Conservation (phyloP, 1,284 basidiomycete species). For the Takashimella koratensis region DNA sequence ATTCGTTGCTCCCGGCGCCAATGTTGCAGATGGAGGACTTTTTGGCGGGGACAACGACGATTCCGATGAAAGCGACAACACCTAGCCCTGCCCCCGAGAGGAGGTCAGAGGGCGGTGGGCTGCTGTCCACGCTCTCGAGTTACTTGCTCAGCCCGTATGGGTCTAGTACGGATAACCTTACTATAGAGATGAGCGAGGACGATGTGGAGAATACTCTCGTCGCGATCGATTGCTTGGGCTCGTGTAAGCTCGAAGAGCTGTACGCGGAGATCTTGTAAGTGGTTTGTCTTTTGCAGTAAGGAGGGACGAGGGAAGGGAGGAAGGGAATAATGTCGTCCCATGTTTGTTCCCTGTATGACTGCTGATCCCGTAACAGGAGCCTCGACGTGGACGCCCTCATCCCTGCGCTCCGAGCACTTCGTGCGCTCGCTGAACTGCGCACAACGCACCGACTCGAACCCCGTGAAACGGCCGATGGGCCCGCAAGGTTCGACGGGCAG, state of each 20-base stretch:
- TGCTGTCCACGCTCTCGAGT: constrained; percentile 90
- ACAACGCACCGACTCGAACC: constrained; percentile 32
- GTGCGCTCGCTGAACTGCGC: constrained; percentile 70
- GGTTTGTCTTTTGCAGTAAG: background rate
- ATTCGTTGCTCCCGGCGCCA: constrained; percentile 78
- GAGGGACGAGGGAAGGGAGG: constrained; percentile 10
- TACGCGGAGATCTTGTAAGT: constrained; percentile 87
- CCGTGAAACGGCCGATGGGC: constrained; percentile 58
- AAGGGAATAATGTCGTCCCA: no score
- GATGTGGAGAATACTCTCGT: constrained; percentile 93
- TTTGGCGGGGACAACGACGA: constrained; percentile 79
- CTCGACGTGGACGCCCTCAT: constrained; percentile 73
- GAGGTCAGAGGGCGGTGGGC: constrained; percentile 79
- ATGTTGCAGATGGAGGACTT: constrained; percentile 99
- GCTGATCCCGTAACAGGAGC: constrained; percentile 53
- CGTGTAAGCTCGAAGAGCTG: constrained; percentile 89
- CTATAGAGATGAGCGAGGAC: constrained; percentile 72
- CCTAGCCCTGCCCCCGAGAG: constrained; percentile 61
- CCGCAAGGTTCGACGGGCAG: constrained; percentile 45
- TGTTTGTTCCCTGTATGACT: background rate
- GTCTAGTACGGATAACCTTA: constrained; percentile 61
- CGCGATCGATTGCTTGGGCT: constrained; percentile 90
- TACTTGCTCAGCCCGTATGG: constrained; percentile 95
- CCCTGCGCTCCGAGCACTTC: constrained; percentile 79
- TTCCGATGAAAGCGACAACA: constrained; percentile 74